phyloP scores from a whole-genome alignment of 768 basidiomycete species.

The Trametes maxima region DNA sequence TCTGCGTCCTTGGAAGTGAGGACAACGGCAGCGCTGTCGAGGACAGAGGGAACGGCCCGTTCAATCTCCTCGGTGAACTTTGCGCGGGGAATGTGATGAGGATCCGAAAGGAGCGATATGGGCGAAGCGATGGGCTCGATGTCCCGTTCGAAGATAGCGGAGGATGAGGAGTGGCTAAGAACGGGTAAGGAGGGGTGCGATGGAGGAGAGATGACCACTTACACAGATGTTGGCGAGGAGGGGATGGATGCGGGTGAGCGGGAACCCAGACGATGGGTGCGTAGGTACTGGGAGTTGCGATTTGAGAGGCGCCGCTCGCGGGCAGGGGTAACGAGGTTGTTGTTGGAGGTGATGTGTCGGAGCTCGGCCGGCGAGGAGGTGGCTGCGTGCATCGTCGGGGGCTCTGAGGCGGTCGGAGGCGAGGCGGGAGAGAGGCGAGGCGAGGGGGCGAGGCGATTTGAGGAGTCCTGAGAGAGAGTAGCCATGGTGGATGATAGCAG shows the following conservation, averaged over 20 bases:
- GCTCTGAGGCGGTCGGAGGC: conserved; percentile 12
- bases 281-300: conserved; percentile 52
- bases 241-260: conserved; percentile 76
- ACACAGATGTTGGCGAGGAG: conserved; percentile 80
- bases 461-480: conserved; percentile 18
- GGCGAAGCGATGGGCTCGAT: conserved; percentile 66
- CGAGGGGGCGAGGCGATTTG: conserved; percentile 7
- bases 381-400: conserved; percentile 7
- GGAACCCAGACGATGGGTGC: conserved; percentile 53
- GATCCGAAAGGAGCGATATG: conserved; percentile 50
- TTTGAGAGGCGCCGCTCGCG: conserved; percentile 43
- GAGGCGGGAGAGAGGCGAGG: conserved; percentile 14
- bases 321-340: conserved; percentile 41
- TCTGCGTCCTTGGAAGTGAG: conserved; percentile 44
- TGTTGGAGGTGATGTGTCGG: conserved; percentile 57
- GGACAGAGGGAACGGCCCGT: conserved; percentile 79
- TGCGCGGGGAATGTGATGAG: conserved; percentile 73
- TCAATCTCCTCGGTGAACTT: conserved; percentile 77
- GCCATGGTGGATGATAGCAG: conserved; percentile 21
- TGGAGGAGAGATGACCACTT: conserved; percentile 33
- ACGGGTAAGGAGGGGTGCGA: neutral
- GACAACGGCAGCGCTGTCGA: conserved; percentile 81
- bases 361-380: conserved; percentile 39
- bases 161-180: conserved; percentile 70
- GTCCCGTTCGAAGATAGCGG: conserved; percentile 91